These are phyloP conservation scores for Protomyces lactucae-debilis DNA, from an alignment of 1,139 yeast genomes.

Conservation along the genomic window DNA sequence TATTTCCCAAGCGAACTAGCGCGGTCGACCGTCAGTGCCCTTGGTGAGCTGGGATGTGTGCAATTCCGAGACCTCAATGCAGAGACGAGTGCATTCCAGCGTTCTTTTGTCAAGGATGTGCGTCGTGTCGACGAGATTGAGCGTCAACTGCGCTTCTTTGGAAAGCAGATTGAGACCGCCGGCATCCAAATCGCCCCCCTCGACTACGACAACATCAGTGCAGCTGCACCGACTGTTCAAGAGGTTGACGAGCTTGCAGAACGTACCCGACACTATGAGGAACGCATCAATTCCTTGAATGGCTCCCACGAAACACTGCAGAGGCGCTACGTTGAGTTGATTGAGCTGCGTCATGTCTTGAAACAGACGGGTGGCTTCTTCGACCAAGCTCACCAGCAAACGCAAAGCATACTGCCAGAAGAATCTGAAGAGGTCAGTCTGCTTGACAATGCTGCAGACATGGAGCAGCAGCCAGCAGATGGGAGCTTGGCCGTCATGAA, in stretches of 20 bases:
- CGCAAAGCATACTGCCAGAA: slow-evolving; percentile 22
- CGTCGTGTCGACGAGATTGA: slow-evolving; percentile 61
- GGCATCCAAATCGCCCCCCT: slow-evolving; percentile 36
- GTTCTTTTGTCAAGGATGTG: slow-evolving; percentile 79
- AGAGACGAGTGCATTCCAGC: slow-evolving; percentile 72
- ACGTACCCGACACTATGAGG: slow-evolving; percentile 59
- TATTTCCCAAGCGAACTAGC: background rate
- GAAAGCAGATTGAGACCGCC: slow-evolving; percentile 36
- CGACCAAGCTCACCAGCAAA: slow-evolving; percentile 37
- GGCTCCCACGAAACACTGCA: slow-evolving; percentile 54
- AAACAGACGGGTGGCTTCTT: slow-evolving; percentile 67
- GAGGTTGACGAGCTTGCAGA: slow-evolving; percentile 73
- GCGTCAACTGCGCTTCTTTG: slow-evolving; percentile 50
- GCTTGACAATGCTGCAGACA: slow-evolving; percentile 35
- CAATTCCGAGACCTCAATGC: slow-evolving; percentile 88
- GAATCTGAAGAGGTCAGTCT: slow-evolving; percentile 42
- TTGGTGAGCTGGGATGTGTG: slow-evolving; percentile 59
- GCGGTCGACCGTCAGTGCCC: background rate
- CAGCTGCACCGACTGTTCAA: slow-evolving; percentile 50
- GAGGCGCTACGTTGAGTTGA: slow-evolving; percentile 52
- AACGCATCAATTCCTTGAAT: slow-evolving; percentile 53
- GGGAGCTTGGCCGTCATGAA: slow-evolving; percentile 37
- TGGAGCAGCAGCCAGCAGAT: slow-evolving; percentile 29
- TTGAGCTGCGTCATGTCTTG: slow-evolving; percentile 65
- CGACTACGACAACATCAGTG: slow-evolving; percentile 34